Evolutionary conservation across 2,329 filamentous ascomycete species (phyloP).

Genomic region (Phyllosticta citrichinensis): DNA sequence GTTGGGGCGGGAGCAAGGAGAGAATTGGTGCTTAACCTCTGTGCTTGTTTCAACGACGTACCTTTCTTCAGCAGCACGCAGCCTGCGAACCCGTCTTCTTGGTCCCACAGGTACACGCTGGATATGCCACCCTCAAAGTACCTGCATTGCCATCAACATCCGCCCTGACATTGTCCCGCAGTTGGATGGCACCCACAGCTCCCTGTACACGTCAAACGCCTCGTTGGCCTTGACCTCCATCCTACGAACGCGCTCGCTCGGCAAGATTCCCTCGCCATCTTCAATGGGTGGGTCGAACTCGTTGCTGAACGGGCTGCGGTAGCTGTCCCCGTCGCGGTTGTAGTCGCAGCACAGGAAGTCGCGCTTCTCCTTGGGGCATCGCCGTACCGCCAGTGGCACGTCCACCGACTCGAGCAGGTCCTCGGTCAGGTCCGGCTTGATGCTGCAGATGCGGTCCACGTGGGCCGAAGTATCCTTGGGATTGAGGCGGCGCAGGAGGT

Average conservation of each 20-base stretch:
- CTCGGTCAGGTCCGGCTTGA: constrained; percentile 88
- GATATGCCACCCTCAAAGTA: constrained; percentile 96
- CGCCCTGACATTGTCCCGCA: neutral
- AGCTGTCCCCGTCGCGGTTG: constrained; percentile 97
- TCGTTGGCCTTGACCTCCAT: constrained; percentile 94
- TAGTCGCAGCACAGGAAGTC: constrained; percentile 99
- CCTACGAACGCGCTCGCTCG: constrained; percentile 80
- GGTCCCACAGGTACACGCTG: constrained; percentile 95
- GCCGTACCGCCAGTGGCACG: constrained; percentile 78
- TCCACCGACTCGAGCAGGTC: constrained; percentile 97
- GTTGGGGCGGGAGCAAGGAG: neutral
- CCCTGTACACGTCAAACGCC: constrained; percentile 92
- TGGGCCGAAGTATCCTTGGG: constrained; percentile 84
- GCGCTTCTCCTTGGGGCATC: constrained; percentile 78
- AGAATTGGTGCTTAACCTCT: neutral
- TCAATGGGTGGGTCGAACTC: constrained; percentile 86
- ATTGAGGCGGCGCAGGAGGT: constrained; percentile 95
- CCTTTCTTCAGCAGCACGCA: constrained; percentile 94
- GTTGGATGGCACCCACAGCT: constrained; percentile 47
- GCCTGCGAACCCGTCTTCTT: constrained; percentile 95
- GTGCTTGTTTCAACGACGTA: constrained; percentile 31
- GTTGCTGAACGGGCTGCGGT: constrained; percentile 98
- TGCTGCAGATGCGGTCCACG: constrained; percentile 76
- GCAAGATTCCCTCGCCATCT: constrained; percentile 70
- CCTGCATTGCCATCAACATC: constrained; percentile 21